Base-by-base conservation (phyloP, 176 grass and related monocot genomes). In the Coix lacrymajobi region DNA sequence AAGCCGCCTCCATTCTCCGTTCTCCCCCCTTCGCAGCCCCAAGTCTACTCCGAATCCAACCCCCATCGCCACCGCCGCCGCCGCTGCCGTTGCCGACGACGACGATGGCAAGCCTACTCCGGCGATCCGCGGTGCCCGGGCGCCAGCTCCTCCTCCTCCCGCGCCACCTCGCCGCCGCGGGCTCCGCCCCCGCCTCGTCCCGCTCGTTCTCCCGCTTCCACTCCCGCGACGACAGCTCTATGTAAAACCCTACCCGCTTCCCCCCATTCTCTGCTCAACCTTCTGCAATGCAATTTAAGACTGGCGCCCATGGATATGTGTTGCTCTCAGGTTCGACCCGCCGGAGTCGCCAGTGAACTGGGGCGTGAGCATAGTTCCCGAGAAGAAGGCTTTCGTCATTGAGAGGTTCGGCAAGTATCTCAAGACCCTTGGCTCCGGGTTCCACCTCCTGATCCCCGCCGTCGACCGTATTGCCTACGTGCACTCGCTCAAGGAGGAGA, bases 401-500 rank as follows among this genome's bases (percentile, higher is more conserved):
- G 96, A 96, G 77, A 67, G 93, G 29, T 95, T 99, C 49, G 96
- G 96, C 1, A 99, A 94, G 85, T 99, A 96, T 70, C 67, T 90
- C 49, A 89, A 52, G 88, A 99, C 93, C 38, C 93, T 99, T 12
- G 89, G 87, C 77, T 89, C 93, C 36, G 91, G 96, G 66, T 96
- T 98, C 24, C 96, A 98, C 69, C 40, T 88, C 28, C 89, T 98
- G 3, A 87, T 98, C 39, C 96, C 93, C 14, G 57, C 84, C 5
- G 89, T 96, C 30, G 96, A 98, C 73, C 91, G 96, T 45, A 92
- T 98, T 40, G 85, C 96, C 1, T 98, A 98, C 79, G 93, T 96
- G 22, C 96, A 98, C 82, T 96, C 96, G 29, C 91, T 98, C 75
- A 98, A 98, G 88, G 96, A 98, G 89, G 96, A 98, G 89, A 87